Conservation (phyloP, 2,329 filamentous ascomycete genomes). For the Cercospora berteroae region DNA sequence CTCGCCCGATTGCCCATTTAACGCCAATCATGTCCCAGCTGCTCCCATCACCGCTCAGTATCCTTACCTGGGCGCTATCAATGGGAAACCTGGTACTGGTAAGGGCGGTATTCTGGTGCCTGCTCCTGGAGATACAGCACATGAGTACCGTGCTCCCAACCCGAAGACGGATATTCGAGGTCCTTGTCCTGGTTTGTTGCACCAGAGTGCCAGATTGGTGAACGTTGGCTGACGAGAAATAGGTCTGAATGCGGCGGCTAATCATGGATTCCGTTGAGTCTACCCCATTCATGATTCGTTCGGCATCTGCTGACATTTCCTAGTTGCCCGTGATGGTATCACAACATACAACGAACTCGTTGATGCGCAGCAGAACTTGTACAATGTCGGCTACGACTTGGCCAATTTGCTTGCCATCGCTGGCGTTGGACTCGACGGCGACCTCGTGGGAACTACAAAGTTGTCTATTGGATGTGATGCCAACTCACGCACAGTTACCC, state of each 20-base stretch:
- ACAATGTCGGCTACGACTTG: slow-evolving; percentile 44
- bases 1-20: slow-evolving; percentile 38
- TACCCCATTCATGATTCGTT: neutral
- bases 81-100: slow-evolving; percentile 42
- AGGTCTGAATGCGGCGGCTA: slow-evolving; percentile 34
- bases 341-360: slow-evolving; percentile 43
- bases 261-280: slow-evolving; percentile 38
- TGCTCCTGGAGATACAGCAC: slow-evolving; percentile 41
- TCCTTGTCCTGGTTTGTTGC: slow-evolving; percentile 32
- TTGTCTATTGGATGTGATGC: slow-evolving; percentile 45
- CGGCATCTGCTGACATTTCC: neutral
- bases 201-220: neutral
- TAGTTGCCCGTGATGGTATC: slow-evolving; percentile 40
- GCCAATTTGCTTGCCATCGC: slow-evolving; percentile 38
- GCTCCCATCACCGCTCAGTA: slow-evolving; percentile 35
- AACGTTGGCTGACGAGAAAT: neutral
- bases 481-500: slow-evolving; percentile 39
- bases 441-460: slow-evolving; percentile 35
- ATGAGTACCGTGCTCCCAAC: slow-evolving; percentile 39
- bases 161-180: slow-evolving; percentile 41
- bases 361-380: slow-evolving; percentile 45
- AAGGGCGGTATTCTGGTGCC: slow-evolving; percentile 45
- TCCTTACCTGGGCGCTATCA: slow-evolving; percentile 44
- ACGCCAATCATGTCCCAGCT: slow-evolving; percentile 39
- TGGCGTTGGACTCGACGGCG: slow-evolving; percentile 22